Base-by-base conservation (phyloP, 2,329 filamentous ascomycete species). In the Ilyonectria destructans region DNA sequence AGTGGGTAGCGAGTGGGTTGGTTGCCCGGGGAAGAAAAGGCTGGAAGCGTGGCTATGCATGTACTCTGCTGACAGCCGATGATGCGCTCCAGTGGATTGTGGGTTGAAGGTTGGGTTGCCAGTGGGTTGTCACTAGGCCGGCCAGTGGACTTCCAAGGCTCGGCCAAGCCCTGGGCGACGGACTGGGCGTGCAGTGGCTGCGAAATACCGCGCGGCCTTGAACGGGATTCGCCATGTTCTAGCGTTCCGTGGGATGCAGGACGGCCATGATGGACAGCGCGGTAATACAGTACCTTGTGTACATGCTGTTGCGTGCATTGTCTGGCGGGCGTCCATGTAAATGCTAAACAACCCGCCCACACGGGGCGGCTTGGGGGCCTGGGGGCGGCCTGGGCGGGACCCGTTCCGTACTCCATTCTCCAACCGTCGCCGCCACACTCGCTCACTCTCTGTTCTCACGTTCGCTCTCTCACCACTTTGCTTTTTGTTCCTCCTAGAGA, bases 1-100 rank as follows among this genome's bases (percentile, higher is more conserved):
- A 12, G 31, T 33, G 26, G 4, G 26, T 26, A 26, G 26, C 26
- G 23, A 26, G 26, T 26, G 52, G 49, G 49, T 45, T 51, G 52
- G 60, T 63, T 63, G 60, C 45, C 31, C 52, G 59, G 23, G 23
- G 59, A 55, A 21, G 35, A 35, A 46, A 37, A 29, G 45, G 21
- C 45, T 48, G 10, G 31, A 21, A 57, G 45, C 29, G 60, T 63
- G 60, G 60, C 60, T 63, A 63, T 63, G 60, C 60, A 54, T 54
- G 51, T 23, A 35, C 51, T 12, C 52, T 51, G 52, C 60, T 63
- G 52, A 58, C 60, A 21, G 15, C 26, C 35, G 49, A 33, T 54
- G 49, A 63, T 57, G 60, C 43, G 52, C 37, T 57, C 51, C 52
- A 62, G 59, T 62, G 51, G 40, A 33, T 43, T n/a, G 37, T n/a